Evolutionary conservation across 169 alveolate species (phyloP).

Genomic region (Babesia microti): DNA sequence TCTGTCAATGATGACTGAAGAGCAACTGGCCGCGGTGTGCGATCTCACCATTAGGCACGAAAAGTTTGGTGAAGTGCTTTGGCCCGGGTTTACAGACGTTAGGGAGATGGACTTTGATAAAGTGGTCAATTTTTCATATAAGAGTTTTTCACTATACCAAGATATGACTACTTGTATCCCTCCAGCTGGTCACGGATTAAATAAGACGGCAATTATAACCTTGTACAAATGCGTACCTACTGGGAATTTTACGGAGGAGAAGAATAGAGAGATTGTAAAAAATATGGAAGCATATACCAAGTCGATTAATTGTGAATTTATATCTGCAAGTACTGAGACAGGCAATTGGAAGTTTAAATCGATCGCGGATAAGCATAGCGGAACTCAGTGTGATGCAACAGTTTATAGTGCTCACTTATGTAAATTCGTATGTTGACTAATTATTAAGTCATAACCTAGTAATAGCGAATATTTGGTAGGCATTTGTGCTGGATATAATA

Average conservation of each 20-base stretch:
- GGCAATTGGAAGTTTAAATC: constrained; percentile 39
- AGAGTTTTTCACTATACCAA: constrained; percentile 27
- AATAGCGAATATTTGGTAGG: background rate
- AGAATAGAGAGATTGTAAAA: constrained; percentile 11
- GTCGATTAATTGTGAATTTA: constrained; percentile 30
- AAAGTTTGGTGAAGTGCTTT: constrained; percentile 62
- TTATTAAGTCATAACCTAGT: background rate
- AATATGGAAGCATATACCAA: constrained; percentile 35
- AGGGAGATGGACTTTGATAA: constrained; percentile 61
- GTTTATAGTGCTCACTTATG: constrained; percentile 1
- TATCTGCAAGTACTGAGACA: constrained; percentile 23
- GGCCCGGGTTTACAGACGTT: constrained; percentile 70
- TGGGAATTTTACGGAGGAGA: constrained; percentile 2
- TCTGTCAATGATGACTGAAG: constrained; percentile 58
- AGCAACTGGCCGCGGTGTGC: constrained; percentile 48
- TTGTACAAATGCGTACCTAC: constrained; percentile 52
- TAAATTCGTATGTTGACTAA: constrained; percentile 1
- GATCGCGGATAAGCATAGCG: no score
- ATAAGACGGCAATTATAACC: constrained; percentile 49
- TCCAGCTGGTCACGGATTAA: constrained; percentile 58
- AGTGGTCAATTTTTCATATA: constrained; percentile 46
- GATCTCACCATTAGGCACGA: constrained; percentile 52
- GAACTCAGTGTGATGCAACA: constrained; percentile 12
- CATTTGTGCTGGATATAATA: background rate
- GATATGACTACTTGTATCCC: constrained; percentile 9